Evolutionary conservation across 1,139 yeast genomes (phyloP), one percentile per base, ranked within the genome.

Genomic region (Debaryomycetaceae sp.): DNA sequence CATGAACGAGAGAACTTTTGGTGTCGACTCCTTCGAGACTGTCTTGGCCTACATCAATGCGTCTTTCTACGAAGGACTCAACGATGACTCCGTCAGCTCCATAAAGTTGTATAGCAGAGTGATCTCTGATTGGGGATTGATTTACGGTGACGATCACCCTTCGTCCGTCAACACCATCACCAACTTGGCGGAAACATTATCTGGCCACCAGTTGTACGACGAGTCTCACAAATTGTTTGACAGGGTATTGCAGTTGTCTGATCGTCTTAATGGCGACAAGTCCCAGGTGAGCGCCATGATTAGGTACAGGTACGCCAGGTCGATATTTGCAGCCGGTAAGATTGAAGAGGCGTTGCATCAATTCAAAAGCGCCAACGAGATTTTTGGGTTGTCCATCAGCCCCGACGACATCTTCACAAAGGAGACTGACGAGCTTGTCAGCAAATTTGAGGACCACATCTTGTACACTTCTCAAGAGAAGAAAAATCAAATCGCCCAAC

Each of bases 21-120:
- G 98, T 38, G 57, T 78, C 42, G 97, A 89, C 52, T 75, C 93
- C 5, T 75, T 73, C 47, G 93, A 86, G 44, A 73, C 91, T 18
- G 57, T 86, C 21, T 72, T 86, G 40, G 69, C 86, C 21, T 75
- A 83, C 51, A 68, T 80, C 48, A 86, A 85, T 56, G 62, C 88
- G 42, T 94, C 94, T 1, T 73, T 69, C 48, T 71, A 74, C 47
- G 96, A 88, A 53, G 64, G 78, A 27, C 61, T 74, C 11, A 73
- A 74, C 45, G 75, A 75, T 30, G 76, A 78, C 45, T 61, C 74
- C 27, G 61, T 65, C 22, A 81, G 82, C 40, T 75, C 93, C 1
- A 63, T 88, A 41, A 70, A 74, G 41, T 60, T 83, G 41, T 76
- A 78, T 50, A 58, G 67, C 37, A 78, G 82, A 48, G 78, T 85